Base-by-base conservation (phyloP, 768 basidiomycete species). In the Russula earlei region DNA sequence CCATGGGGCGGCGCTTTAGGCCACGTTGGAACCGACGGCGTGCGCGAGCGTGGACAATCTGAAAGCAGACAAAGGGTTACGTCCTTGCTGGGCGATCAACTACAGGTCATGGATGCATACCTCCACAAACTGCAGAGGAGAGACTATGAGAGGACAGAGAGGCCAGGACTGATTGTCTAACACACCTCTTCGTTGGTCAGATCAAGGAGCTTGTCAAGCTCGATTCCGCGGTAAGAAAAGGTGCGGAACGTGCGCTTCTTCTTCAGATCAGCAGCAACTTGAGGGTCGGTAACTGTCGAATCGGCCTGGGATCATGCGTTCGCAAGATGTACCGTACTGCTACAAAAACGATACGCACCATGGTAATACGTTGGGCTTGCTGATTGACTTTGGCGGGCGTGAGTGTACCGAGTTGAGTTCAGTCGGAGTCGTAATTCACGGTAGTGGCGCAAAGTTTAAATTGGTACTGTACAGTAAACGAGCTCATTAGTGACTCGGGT, bases 221-320 rank as follows among this genome's bases (percentile, higher is more conserved):
- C 94, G 67, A 99, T 76, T 66, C 96, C 96, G 68, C 96, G 89
- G 84, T 93, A 99, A 34, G 90, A 90, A 80, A 95, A 98, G 67
- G 95, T 97, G 69, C 91, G 89, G 88, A 98, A 98, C 56, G 92
- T 94, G 69, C 96, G 79, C 83, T 85, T 93, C 81, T 93, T 94
- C 87, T 96, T 96, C 77, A 95, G 81, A 72, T 94, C 95, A 60
- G 94, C 94, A 66, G 95, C 96, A 71, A 90, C 74, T 72, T 83
- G 73, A 68, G 93, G 91, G 74, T 96, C 93, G 74, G 94, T 95
- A 65, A 92, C 78, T 54, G 74, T 74, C 65, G 80, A 74, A 72
- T 91, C 91, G 74, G 90, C 86, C 90, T 92, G 64, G 24, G 37
- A 40, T 20, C 31, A 45, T 31, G n/a, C 11, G 34, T 37, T 49